Conservation (phyloP, 139 green algal genomes). For the Penium margaritaceum region DNA sequence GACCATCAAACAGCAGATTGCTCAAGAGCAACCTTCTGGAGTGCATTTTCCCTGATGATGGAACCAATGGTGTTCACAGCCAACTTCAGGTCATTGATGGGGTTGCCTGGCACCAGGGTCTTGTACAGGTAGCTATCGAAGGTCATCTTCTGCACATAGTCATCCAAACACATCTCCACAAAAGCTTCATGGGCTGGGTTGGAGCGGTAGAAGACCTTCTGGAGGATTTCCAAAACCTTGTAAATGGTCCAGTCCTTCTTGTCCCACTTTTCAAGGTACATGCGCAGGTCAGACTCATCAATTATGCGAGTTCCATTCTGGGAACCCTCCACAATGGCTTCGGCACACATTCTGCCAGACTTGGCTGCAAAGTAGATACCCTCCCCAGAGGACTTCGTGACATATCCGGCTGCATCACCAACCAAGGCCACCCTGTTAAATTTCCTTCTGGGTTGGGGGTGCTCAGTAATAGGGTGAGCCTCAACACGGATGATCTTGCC, state of each 20-base stretch:
- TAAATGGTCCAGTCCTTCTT: slow-evolving; percentile 95
- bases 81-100: slow-evolving; percentile 92
- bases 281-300: slow-evolving; percentile 71
- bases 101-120: slow-evolving; percentile 93
- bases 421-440: slow-evolving; percentile 78
- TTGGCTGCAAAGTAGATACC: slow-evolving; percentile 99
- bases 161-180: slow-evolving; percentile 91
- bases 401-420: slow-evolving; percentile 85
- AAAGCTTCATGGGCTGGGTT: slow-evolving; percentile 96
- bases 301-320: slow-evolving; percentile 71
- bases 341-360: slow-evolving; percentile 83
- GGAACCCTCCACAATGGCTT: slow-evolving; percentile 79
- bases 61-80: no score
- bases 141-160: no score
- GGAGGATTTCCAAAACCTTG: slow-evolving; percentile 98
- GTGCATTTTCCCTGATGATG: no score
- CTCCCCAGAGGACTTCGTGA: slow-evolving; percentile 89
- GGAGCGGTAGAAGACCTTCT: no score
- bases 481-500: slow-evolving; percentile 95
- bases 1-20: no score
- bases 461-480: slow-evolving; percentile 92
- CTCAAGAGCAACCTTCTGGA: no score
- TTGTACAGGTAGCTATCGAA: slow-evolving; percentile 98
- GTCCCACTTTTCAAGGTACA: no score
- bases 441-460: slow-evolving; percentile 73